These are phyloP conservation scores for Parachaetomium inaequale DNA, from an alignment of 495 filamentous ascomycete genomes.

Conservation along the genomic window DNA sequence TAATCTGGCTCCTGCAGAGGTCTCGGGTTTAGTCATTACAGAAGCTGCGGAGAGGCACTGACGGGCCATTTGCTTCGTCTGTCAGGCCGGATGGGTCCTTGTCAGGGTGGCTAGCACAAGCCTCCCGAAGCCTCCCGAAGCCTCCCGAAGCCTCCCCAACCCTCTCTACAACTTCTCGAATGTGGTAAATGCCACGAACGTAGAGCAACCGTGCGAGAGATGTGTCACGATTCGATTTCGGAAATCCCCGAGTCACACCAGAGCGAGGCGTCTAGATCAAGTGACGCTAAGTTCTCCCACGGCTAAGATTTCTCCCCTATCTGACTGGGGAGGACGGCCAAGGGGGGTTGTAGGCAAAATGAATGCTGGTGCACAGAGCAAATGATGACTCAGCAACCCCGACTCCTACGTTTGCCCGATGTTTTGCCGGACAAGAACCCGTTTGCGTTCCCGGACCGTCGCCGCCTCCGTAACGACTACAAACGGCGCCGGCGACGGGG, in stretches of 20 bases:
- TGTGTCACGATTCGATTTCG: background rate
- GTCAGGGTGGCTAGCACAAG: slow-evolving; percentile 1
- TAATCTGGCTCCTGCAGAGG: background rate
- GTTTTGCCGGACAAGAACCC: too few relatives aligned
- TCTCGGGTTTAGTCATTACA: background rate
- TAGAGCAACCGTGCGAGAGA: background rate
- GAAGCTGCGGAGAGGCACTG: background rate
- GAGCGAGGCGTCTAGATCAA: slow-evolving; percentile 1
- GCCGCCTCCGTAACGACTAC: too few relatives aligned
- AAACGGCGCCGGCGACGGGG: too few relatives aligned
- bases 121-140: background rate
- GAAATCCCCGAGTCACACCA: background rate
- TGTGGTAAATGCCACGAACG: background rate
- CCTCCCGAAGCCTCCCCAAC: background rate
- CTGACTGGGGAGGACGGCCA: slow-evolving; percentile 2
- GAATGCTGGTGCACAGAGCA: too few relatives aligned
- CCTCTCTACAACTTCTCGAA: background rate
- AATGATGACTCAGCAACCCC: too few relatives aligned
- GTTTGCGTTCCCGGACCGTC: too few relatives aligned
- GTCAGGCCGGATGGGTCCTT: background rate
- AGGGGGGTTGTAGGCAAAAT: background rate
- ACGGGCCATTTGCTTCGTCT: background rate
- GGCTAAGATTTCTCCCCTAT: slow-evolving; percentile 1
- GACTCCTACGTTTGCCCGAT: too few relatives aligned
- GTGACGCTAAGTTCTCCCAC: background rate